Conservation (phyloP, 345 rosid genomes). For the Limnanthes douglasii region DNA sequence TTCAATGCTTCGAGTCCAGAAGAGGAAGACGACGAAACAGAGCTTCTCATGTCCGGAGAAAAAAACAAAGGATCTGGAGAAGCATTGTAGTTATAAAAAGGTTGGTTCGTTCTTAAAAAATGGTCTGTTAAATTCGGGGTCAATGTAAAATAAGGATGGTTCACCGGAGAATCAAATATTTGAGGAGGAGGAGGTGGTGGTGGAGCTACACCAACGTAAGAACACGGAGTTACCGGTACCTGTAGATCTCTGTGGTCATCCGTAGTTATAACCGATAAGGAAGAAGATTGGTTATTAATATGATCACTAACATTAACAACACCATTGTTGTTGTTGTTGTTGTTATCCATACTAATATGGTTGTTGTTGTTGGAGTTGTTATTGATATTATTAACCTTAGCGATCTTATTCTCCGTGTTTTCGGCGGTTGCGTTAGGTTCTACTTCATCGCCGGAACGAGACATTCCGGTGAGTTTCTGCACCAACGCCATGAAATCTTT, state of each 20-base stretch:
- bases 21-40: constrained; percentile 26
- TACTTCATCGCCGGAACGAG: constrained; percentile 32
- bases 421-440: no score
- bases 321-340: constrained; percentile 3
- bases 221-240: constrained; percentile 38
- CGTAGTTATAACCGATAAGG: constrained; percentile 54
- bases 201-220: constrained; percentile 5
- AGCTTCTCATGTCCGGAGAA: constrained; percentile 27
- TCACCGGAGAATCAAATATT: not conserved
- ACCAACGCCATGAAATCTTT: constrained; percentile 83
- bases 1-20: constrained; percentile 13
- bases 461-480: constrained; percentile 78
- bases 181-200: constrained; percentile 4
- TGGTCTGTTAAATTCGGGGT: constrained; percentile 25
- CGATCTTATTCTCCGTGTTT: not conserved
- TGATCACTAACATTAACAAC: constrained; percentile 4
- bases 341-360: not conserved
- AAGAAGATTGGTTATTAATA: constrained; percentile 46
- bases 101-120: constrained; percentile 27
- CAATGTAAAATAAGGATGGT: constrained; percentile 24
- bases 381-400: constrained; percentile 8
- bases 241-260: constrained; percentile 29
- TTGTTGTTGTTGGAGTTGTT: constrained; percentile 6
- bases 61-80: constrained; percentile 34
- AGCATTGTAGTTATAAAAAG: constrained; percentile 24